Evolutionary conservation across 768 basidiomycete genomes (phyloP).

Genomic region (Rhizopogon sp.): DNA sequence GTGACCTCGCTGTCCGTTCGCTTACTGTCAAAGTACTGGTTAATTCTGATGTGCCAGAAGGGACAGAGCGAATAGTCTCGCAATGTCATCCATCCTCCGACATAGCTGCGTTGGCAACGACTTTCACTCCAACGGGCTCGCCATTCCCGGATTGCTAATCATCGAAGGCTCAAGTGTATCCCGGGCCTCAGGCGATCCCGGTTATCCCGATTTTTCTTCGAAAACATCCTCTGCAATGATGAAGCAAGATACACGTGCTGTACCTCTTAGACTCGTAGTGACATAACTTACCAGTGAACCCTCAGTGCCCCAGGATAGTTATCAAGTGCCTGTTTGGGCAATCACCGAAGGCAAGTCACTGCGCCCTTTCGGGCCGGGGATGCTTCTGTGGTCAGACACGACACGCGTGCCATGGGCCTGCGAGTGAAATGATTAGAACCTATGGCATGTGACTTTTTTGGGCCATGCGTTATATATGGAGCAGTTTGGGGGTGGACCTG

Average conservation of each 20-base stretch:
- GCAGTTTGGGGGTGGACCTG: too few species aligned
- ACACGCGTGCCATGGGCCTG: too few species aligned
- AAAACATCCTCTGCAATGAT: constrained; percentile 27
- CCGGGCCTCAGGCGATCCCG: constrained; percentile 37
- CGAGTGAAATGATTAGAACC: too few species aligned
- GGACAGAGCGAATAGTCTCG: constrained; percentile 74
- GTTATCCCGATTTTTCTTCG: constrained; percentile 44
- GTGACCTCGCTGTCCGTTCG: constrained; percentile 85
- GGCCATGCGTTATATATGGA: too few species aligned
- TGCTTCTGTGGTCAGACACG: too few species aligned
- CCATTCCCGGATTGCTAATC: constrained; percentile 78
- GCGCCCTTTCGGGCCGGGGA: too few species aligned
- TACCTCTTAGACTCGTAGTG: too few species aligned
- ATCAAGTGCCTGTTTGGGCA: too few species aligned
- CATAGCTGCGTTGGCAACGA: constrained; percentile 78
- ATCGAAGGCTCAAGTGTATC: constrained; percentile 53
- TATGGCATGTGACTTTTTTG: too few species aligned
- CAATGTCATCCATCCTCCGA: constrained; percentile 74
- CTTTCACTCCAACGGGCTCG: constrained; percentile 69
- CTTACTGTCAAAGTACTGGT: constrained; percentile 92
- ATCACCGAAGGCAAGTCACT: too few species aligned
- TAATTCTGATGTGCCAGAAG: constrained; percentile 53
- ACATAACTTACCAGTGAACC: too few species aligned
- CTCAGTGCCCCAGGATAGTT: too few species aligned
- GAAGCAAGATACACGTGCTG: constrained; percentile 12